Conservation (phyloP, 1,284 basidiomycete species). For the Violaceomyces palustris region DNA sequence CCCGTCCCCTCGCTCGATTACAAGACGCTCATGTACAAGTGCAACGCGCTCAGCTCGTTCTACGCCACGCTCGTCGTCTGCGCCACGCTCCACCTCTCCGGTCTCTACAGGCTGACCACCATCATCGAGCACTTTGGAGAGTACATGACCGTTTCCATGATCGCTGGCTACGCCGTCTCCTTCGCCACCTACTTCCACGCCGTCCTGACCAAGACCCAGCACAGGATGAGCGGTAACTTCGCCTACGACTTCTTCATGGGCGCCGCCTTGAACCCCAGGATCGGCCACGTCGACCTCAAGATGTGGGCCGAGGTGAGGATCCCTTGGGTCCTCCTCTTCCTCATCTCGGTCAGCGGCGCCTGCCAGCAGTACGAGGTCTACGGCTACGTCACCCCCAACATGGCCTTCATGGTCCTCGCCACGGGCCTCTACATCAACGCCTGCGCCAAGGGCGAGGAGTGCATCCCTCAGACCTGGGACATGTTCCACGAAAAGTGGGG, state of each 20-base stretch:
- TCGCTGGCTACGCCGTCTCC: conserved; percentile 70
- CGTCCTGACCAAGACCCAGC: conserved; percentile 44
- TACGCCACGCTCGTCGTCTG: conserved; percentile 80
- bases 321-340: conserved; percentile 93
- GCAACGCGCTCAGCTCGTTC: conserved; percentile 75
- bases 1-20: conserved; percentile 59
- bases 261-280: conserved; percentile 83
- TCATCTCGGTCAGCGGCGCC: conserved; percentile 82
- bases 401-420: conserved; percentile 92
- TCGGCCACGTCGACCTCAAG: conserved; percentile 91
- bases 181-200: conserved; percentile 48
- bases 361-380: conserved; percentile 83
- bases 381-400: conserved; percentile 91
- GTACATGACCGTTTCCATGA: conserved; percentile 92
- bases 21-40: conserved; percentile 90
- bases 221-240: conserved; percentile 84
- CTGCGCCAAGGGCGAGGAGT: conserved; percentile 67
- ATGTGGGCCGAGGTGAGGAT: conserved; percentile 99
- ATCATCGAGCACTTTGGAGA: conserved; percentile 96
- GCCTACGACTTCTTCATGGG: conserved; percentile 76
- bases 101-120: conserved; percentile 82
- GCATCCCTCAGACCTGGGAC: conserved; percentile 94
- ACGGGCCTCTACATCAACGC: conserved; percentile 96
- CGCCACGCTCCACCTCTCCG: conserved; percentile 69
- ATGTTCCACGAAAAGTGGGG: conserved; percentile 53